phyloP scores from a whole-genome alignment of 2,329 filamentous ascomycete species.

The Raffaelea albimanens region DNA sequence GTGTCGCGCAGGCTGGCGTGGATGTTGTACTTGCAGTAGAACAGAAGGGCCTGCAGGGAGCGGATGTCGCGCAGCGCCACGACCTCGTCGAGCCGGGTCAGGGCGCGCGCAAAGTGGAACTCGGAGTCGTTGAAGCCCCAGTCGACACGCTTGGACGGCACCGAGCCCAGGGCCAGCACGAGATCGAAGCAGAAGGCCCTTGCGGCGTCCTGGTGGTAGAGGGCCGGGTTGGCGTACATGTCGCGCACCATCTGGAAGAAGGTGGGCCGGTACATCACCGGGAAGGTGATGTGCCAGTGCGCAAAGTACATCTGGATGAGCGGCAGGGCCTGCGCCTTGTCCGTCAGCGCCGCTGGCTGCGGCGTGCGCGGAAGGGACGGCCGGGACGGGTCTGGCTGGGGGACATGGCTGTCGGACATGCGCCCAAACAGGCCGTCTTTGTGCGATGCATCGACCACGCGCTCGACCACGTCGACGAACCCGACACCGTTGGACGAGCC shows the following conservation, averaged over 20 bases:
- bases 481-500: too few species aligned
- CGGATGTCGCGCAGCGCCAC: constrained; percentile 1
- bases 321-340: constrained; percentile 3
- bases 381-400: background rate
- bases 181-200: constrained; percentile 10
- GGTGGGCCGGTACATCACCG: constrained; percentile 10
- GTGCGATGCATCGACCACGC: too few species aligned
- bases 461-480: too few species aligned
- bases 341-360: background rate
- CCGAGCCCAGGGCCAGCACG: constrained; percentile 8
- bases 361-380: background rate
- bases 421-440: too few species aligned
- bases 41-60: constrained; percentile 4
- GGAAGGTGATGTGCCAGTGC: constrained; percentile 12
- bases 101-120: constrained; percentile 3
- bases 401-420: too few species aligned
- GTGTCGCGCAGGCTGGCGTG: constrained; percentile 7
- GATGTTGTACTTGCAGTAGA: constrained; percentile 9
- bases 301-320: constrained; percentile 11
- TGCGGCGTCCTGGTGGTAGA: constrained; percentile 3
- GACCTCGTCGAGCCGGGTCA: background rate
- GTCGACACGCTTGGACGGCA: constrained; percentile 7
- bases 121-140: background rate
- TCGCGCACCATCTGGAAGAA: constrained; percentile 9
- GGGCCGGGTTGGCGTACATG: constrained; percentile 7